phyloP scores from a whole-genome alignment of 345 rosid genomes.

The Carallia pectinifolia region DNA sequence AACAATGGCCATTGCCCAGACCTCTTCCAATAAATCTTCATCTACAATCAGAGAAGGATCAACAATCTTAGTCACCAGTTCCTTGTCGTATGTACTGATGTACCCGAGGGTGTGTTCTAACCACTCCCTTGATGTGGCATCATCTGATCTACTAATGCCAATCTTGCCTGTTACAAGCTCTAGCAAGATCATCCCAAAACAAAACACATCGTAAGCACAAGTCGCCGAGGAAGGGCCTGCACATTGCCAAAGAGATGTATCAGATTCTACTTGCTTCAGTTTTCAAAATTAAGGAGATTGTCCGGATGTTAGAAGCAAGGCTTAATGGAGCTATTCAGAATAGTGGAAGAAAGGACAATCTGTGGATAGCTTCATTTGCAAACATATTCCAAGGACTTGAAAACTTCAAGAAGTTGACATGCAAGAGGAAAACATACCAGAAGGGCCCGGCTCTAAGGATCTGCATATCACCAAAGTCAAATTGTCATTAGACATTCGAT shows the following conservation, averaged over 20 bases:
- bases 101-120: constrained; percentile 66
- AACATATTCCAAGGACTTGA: neutral
- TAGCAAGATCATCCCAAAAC: constrained; percentile 94
- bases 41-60: constrained; percentile 82
- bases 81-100: constrained; percentile 81
- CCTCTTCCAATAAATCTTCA: constrained; percentile 93
- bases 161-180: constrained; percentile 94
- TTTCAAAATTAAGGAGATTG: neutral
- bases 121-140: constrained; percentile 53
- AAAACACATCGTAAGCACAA: constrained; percentile 80
- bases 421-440: constrained; percentile 46
- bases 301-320: too few species aligned
- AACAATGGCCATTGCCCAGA: constrained; percentile 97
- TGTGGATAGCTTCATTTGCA: neutral
- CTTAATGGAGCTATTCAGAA: too few species aligned
- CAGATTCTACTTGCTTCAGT: constrained; percentile 6
- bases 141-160: constrained; percentile 66
- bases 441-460: constrained; percentile 63
- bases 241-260: constrained; percentile 18
- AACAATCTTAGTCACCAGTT: constrained; percentile 74
- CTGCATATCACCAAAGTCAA: constrained; percentile 43
- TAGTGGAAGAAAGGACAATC: neutral
- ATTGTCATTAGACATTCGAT: neutral
- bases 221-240: constrained; percentile 57
- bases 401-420: neutral